Evolutionary conservation across 164 flowering plant genomes (phyloP), one percentile per base, ranked within the genome.

Genomic region (Stephania cephalantha): DNA sequence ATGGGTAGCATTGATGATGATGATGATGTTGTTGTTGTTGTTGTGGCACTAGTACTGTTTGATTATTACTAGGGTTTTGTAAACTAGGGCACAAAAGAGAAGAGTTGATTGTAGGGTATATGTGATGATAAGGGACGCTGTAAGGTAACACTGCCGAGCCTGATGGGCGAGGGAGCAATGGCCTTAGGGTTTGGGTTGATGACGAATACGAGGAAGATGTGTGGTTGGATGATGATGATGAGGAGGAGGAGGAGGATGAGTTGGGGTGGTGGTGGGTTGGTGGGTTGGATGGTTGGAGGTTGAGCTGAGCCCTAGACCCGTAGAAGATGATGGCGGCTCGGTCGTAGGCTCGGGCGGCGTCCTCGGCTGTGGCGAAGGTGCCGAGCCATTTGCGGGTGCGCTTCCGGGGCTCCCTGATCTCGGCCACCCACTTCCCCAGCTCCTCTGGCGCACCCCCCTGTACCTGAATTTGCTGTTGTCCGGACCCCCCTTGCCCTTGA

Each of bases 371-470:
- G 73, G 91, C 73, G 82, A 92, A 94, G 9, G 98, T 94, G 20
- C 98, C 98, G 13, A 94, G 90, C 98, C 98, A 94, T 66, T 90
- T 90, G 6, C 98, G 87, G 0, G 88, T 85, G 0, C 97, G 85
- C 74, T 89, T 90, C 1, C 94, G 78, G 1, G 98, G 98, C 83
- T 94, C 97, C 0, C 98, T 87, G 81, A 94, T 94, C 95, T 94
- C 98, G 2, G 98, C 98, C 0, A 92, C 98, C 97, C 97, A 94
- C 71, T 92, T 92, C 0, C 97, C 98, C 98, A 94, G 79, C 97
- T 92, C 8, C 98, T 82, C 70, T 94, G 97, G 15, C 98, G 79
- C 29, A 94, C 98, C 0, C 98, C 98, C 45, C 95, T 80, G 81
- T 90, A 94, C 25, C 90, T 77, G 83, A 91, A 94, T 84, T 91